phyloP scores from a whole-genome alignment of 176 grass and related monocot genomes.

The Guadua angustifolia region DNA sequence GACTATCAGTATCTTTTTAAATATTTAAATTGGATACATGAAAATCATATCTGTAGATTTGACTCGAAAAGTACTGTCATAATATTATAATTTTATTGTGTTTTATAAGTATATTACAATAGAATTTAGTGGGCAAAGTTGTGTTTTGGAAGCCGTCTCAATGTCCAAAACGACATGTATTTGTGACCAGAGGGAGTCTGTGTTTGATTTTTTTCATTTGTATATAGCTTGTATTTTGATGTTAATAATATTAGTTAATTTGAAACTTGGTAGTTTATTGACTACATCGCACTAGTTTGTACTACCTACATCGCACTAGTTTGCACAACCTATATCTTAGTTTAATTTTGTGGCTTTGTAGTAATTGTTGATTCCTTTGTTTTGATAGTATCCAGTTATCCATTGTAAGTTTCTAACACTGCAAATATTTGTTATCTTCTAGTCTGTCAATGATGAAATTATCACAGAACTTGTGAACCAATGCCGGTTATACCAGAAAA shows the following conservation, averaged over 20 bases:
- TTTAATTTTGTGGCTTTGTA: background rate
- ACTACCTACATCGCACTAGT: background rate
- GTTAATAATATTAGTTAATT: constrained; percentile 16
- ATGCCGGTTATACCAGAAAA: background rate
- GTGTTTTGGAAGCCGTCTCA: too few relatives aligned
- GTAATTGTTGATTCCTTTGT: background rate
- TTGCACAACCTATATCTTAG: background rate
- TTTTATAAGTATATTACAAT: too few relatives aligned
- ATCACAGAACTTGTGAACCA: too few relatives aligned
- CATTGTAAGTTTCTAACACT: background rate
- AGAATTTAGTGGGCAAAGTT: too few relatives aligned
- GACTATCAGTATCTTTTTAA: too few relatives aligned
- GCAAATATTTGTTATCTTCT: background rate
- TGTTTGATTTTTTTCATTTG: background rate
- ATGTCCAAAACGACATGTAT: too few relatives aligned
- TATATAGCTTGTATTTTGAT: background rate
- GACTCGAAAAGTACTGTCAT: too few relatives aligned
- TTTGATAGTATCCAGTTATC: background rate
- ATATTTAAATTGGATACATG: too few relatives aligned
- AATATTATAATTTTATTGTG: too few relatives aligned
- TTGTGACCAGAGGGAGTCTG: background rate
- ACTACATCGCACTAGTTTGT: background rate
- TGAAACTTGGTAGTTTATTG: background rate
- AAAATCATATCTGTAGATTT: too few relatives aligned
- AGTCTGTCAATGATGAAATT: too few relatives aligned